Base-by-base conservation (phyloP, 441 rosid genomes). In the Syzygium syzygioides region DNA sequence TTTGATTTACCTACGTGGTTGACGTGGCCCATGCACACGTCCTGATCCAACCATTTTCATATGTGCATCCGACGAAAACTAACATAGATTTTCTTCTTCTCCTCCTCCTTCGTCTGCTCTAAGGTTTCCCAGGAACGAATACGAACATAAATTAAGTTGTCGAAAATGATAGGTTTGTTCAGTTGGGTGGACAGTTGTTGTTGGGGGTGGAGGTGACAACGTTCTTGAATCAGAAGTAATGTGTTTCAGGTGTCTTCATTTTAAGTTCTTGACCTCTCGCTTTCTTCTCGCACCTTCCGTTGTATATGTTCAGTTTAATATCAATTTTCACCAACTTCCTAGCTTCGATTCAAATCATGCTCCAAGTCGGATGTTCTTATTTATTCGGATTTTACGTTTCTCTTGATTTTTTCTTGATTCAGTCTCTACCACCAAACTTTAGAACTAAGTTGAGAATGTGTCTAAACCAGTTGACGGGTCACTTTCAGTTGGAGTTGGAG, bases 321-420 rank as follows among this genome's bases (percentile, higher is more conserved):
- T 26, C 83, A 7, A 76, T 76, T 59, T 25, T 90, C 93, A 94
- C 92, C 94, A 87, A 91, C 93, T 93, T 90, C 89, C 89, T 92
- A 90, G 91, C 95, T 94, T 96, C 93, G 91, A 91, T 92, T 93
- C 86, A 87, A 96, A 95, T 92, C 88, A 94, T 92, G 87, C 87
- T 83, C 86, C 68, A 59, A 59, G 7, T 41, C 14, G n/a, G 87
- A 91, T 91, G 88, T 91, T 90, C 88, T 88, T 64, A 62, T 90
- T 91, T 87, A 84, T 87, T 87, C 90, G 17, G 59, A 34, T 25
- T 25, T 59, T 20, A 85, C 87, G 53, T 23, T 86, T 89, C 89
- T 86, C 79, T 86, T 87, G 50, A 60, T 28, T 89, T 92, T 79
- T 88, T 90, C 34, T 71, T 88, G 88, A 55, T 85, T 91, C 91